Base-by-base conservation (phyloP, 805 yeast species). In the Cyberlindnera amylophila region DNA sequence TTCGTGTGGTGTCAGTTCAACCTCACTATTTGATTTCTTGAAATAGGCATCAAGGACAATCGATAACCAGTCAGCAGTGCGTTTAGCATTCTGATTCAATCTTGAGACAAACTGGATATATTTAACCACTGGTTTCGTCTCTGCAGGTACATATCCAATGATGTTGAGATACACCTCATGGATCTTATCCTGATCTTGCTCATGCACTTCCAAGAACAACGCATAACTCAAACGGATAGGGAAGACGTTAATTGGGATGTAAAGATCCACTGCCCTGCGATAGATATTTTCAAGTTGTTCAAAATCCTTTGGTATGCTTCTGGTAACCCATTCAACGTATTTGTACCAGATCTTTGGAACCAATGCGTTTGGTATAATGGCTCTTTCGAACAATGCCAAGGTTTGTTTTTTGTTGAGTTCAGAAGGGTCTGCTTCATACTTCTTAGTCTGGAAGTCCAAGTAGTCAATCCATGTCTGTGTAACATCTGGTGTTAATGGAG, bases 341-440 rank as follows among this genome's bases (percentile, higher is more conserved):
- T 72, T 72, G 14, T 78, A 54, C 98, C 98, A 91, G 15, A 87
- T 58, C 13, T 66, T 66, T 26, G 77, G 78, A 36, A 72, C 66
- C 16, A 64, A 63, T 32, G 89, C 84, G 39, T 81, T 74, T 0
- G 95, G 86, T 1, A 86, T 66, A 10, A 91, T 63, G 14, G 87
- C 77, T 43, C 96, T 70, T 58, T 86, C 91, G 61, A 82, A 90
- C 1, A 86, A 55, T 7, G 72, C 63, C 7, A 62, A 59, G 1
- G 75, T 66, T 17, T 70, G 53, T 1, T 36, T 10, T 35, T 47
- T 54, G 24, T 44, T 38, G 11, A 51, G 17, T 2, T 30, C 19
- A 4, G 52, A 34, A 19, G 64, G 52, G 4, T 47, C 47, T 8
- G 45, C 28, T 17, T 44, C 53, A 11, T 55, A 61, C 34, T 62